Evolutionary conservation across 78 protist species (phyloP).

Genomic region (Planoprotostelium fungivorum): DNA sequence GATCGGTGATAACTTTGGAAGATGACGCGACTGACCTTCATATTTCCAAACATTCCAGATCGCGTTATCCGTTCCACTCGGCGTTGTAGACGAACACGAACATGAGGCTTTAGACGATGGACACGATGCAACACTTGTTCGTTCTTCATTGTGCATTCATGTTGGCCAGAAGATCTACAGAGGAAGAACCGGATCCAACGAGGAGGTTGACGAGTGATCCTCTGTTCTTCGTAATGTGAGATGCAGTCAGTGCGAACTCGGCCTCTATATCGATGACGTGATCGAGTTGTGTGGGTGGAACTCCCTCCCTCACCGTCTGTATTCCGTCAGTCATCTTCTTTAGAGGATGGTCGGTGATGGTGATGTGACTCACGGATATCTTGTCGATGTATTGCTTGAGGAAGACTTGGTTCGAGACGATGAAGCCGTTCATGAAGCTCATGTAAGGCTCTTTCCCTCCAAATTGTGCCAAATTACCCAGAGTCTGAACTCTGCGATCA

Average conservation of each 20-base stretch:
- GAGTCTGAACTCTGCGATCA: background rate
- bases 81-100: no score
- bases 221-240: background rate
- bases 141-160: no score
- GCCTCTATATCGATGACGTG: background rate
- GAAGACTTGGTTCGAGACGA: background rate
- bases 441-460: background rate
- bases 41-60: no score
- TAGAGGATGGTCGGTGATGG: no score
- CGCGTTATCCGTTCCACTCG: no score
- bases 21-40: no score
- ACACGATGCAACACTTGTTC: no score
- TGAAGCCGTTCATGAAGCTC: background rate
- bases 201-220: background rate
- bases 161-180: no score
- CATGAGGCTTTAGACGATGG: no score
- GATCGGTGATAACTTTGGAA: no score
- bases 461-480: background rate
- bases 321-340: background rate
- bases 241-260: background rate
- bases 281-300: background rate
- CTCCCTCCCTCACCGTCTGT: background rate
- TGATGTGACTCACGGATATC: background rate
- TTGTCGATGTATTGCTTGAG: background rate
- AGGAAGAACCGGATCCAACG: no score